A percentile compares a stretch with the other conserved stretches of the same genome.
Evolutionary conservation across 306 rosid genomes (phyloP).

Genomic region (Sicyos edulis): DNA sequence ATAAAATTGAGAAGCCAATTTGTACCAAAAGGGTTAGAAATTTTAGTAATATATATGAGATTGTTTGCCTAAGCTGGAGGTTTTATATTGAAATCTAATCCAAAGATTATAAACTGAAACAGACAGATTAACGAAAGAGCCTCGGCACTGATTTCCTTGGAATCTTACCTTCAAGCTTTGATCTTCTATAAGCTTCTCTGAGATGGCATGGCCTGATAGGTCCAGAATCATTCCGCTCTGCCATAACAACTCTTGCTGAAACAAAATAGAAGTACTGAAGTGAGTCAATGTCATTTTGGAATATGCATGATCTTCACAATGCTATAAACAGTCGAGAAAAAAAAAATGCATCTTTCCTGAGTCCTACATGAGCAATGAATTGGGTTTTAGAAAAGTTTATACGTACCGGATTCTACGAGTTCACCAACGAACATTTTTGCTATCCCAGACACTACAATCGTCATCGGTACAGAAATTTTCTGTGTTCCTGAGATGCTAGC

Average conservation of each 20-base stretch:
- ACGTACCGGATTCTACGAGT: constrained; percentile 75
- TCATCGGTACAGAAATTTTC: constrained; percentile 81
- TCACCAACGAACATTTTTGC: constrained; percentile 94
- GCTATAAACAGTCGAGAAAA: background rate
- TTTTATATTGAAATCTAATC: background rate
- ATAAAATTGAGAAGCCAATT: background rate
- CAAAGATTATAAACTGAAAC: background rate
- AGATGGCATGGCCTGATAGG: constrained; percentile 92
- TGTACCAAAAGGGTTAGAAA: background rate
- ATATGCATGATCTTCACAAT: background rate
- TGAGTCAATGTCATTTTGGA: background rate
- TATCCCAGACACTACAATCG: constrained; percentile 86
- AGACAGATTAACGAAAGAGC: constrained; percentile 45
- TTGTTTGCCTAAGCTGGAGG: background rate
- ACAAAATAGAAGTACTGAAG: background rate
- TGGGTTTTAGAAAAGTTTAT: background rate
- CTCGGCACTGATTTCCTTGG: constrained; percentile 63
- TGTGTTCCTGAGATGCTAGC: constrained; percentile 79
- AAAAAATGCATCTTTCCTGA: background rate
- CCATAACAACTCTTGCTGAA: constrained; percentile 74
- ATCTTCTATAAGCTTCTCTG: constrained; percentile 79
- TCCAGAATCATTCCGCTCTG: constrained; percentile 83
- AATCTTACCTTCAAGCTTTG: constrained; percentile 84
- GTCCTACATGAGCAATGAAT: background rate
- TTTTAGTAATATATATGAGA: background rate